Evolutionary conservation across 1,284 basidiomycete species (phyloP), one percentile per base, ranked within the genome.

Genomic region (Ustilago curta): DNA sequence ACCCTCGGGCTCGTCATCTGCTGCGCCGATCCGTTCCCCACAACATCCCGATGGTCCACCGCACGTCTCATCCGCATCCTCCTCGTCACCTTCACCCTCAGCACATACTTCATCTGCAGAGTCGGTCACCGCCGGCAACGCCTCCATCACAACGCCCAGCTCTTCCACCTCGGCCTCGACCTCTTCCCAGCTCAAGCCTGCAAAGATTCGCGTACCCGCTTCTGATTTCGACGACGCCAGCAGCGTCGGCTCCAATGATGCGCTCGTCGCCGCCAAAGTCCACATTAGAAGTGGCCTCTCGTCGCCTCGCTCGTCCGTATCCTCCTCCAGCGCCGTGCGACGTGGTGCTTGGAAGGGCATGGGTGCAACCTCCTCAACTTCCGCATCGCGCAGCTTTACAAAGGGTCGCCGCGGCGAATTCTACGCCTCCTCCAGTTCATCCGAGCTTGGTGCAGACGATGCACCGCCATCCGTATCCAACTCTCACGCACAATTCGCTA

Each of bases 241-340:
- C 59, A 76, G 73, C 45, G 48, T 71, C 9, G 65, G 65, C 27
- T 76, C 69, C 47, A 71, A 59, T 18, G 73, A 71, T 19, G 61
- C 68, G 0, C 48, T 59, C 23, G 8, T 47, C 23, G 52, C 59
- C 19, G 53, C 61, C 50, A 75, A 64, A n/a, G 66, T 72, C 3
- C 65, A 76, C 48, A 64, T 76, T 52, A 70, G 66, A 47, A 76
- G 74, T 51, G 62, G 56, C 29, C 61, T 72, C 51, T 76, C 74
- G 2, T 76, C 74, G 7, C 74, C 74, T 23, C 74, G 74, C 27
- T 76, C 74, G 2, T 76, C 74, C 21, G 37, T 76, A 11, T 76
- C 74, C 11, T 72, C 70, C 3, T 65, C 70, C 4, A 63, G 66
- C 1, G 69, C 74, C 1, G 67, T 72, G 2, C 62, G 74, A 29